These are phyloP conservation scores for Boletus reticulatus DNA, from an alignment of 768 basidiomycete species.

Conservation along the genomic window DNA sequence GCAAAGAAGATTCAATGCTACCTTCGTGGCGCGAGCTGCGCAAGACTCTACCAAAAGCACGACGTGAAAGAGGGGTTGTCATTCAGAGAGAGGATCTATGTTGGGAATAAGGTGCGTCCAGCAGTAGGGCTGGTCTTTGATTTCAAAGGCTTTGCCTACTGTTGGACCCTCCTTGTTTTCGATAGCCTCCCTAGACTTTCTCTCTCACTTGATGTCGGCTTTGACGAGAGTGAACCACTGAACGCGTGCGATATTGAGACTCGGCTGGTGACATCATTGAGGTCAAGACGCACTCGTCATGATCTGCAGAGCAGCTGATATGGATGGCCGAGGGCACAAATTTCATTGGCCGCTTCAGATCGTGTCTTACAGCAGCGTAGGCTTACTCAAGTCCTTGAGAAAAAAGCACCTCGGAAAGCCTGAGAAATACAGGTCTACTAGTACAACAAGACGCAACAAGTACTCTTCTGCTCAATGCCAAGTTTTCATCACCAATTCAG, in stretches of 20 bases:
- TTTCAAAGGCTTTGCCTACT: constrained; percentile 6
- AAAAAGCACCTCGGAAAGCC: too few species aligned
- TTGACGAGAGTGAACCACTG: neutral
- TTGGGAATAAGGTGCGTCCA: constrained; percentile 24
- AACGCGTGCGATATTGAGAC: neutral
- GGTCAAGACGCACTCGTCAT: neutral
- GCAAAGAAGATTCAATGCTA: neutral
- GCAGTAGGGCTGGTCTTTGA: constrained; percentile 11
- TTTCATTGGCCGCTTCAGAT: too few species aligned
- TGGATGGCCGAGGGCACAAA: too few species aligned
- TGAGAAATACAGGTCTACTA: too few species aligned
- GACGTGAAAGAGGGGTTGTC: neutral
- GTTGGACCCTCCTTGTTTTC: constrained; percentile 21
- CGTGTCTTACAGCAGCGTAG: too few species aligned
- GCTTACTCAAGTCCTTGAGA: too few species aligned
- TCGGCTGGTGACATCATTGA: too few species aligned
- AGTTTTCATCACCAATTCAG: constrained; percentile 10
- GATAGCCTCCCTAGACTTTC: neutral
- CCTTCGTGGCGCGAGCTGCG: constrained; percentile 8
- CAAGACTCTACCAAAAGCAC: neutral
- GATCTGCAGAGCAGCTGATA: neutral
- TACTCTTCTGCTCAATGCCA: too few species aligned
- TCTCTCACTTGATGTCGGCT: neutral
- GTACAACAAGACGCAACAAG: too few species aligned
- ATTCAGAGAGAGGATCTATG: neutral